Percentiles rank a stretch among this genome's conserved stretches.
Conservation (phyloP, 768 basidiomycete species). For the Pholiota microspora region DNA sequence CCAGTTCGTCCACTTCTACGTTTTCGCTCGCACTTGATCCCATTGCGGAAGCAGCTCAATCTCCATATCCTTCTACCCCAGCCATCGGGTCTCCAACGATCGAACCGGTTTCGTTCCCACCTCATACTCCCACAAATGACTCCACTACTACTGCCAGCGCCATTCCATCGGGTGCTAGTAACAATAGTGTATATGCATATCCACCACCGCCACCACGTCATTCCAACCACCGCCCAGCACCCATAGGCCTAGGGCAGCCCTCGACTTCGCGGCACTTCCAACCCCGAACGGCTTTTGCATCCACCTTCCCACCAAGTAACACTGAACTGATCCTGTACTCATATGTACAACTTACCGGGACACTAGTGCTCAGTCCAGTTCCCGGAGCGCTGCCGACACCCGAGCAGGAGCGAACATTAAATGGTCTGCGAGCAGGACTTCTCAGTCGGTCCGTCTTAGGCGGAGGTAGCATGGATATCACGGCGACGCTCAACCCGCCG, state of each 20-base stretch:
- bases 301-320: constrained; percentile 45
- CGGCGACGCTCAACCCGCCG: constrained; percentile 37
- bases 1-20: constrained; percentile 42
- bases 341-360: constrained; percentile 78
- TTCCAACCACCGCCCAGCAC: constrained; percentile 25
- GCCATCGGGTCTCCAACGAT: constrained; percentile 28
- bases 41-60: constrained; percentile 29
- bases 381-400: constrained; percentile 34
- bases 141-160: constrained; percentile 5
- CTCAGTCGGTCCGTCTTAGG: constrained; percentile 52
- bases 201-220: constrained; percentile 32
- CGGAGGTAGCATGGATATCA: constrained; percentile 81
- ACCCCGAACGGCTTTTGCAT: constrained; percentile 38
- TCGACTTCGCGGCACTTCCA: constrained; percentile 23
- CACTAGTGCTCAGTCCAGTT: constrained; percentile 53
- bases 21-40: constrained; percentile 36
- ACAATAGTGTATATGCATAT: constrained; percentile 31
- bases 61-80: constrained; percentile 27
- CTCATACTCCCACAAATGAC: constrained; percentile 22
- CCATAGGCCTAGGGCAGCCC: constrained; percentile 48
- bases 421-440: constrained; percentile 47
- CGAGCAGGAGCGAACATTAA: constrained; percentile 45
- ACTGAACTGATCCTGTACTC: constrained; percentile 80
- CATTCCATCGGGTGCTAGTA: neutral
- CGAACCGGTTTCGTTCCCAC: constrained; percentile 28